Base-by-base conservation (phyloP, 2,329 filamentous ascomycete genomes). In the Aaosphaeria arxii region DNA sequence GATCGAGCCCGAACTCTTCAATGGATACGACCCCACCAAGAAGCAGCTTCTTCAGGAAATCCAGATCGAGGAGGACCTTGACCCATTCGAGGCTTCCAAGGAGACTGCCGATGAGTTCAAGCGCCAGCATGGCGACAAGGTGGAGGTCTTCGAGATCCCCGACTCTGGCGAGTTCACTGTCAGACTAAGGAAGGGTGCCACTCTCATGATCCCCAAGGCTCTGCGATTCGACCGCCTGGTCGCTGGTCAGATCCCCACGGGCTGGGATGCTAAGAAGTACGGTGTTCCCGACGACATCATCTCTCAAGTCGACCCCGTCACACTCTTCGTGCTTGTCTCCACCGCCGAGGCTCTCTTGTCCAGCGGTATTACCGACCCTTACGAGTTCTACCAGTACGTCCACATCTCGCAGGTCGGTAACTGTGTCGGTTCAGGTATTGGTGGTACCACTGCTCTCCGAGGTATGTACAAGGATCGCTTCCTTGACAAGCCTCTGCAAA, bases 341-440 rank as follows among this genome's bases (percentile, higher is more conserved):
- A 95, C 91, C 42, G 90, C 88, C 1, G 95, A 99, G 73, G 86
- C 91, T 50, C 85, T 99, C 6, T 81, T 99, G 44, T 87, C 90
- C 30, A 87, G 89, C 54, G 94, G 94, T 85, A 92, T 99, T 71
- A 97, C 94, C 29, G 95, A 99, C 69, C 95, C 94, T 17, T 99
- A 97, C 69, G 94, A 99, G 76, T 97, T 99, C 77, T 99, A 99
- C 83, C 91, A 97, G 79, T 99, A 99, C 65, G 91, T 99, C 54
- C 94, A 99, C 72, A 85, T 99, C 52, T 97, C 94, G 6, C 89
- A 99, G 69, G 89, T 99, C 44, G 94, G 94, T 72, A 99, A 99
- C 81, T 97, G 92, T 69, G 86, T 99, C 59, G 94, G 94, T 73
- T 99, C 95, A 31, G 94, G 95, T 80, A 96, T 99, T 78, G 94